phyloP scores from a whole-genome alignment of 257 asterid genomes.

The Cordia subcordata region DNA sequence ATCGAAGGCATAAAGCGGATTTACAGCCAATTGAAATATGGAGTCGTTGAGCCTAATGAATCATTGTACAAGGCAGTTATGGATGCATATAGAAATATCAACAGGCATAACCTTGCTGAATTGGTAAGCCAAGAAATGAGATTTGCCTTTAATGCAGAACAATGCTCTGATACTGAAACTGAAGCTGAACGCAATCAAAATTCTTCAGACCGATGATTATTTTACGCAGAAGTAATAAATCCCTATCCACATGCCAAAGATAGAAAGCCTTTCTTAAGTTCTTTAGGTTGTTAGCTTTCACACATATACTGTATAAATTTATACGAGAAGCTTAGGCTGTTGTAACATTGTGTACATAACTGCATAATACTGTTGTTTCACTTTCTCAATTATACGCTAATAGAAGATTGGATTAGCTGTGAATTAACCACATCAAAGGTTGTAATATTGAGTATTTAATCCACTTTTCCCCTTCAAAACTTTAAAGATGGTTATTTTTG shows the following conservation, averaged over 20 bases:
- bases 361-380: background rate
- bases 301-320: background rate
- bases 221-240: slow-evolving; percentile 2
- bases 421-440: too few relatives aligned
- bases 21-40: slow-evolving; percentile 54
- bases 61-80: slow-evolving; percentile 58
- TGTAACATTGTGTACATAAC: background rate
- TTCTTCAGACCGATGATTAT: background rate
- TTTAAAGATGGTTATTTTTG: too few relatives aligned
- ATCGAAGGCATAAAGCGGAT: slow-evolving; percentile 83
- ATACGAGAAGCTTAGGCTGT: background rate
- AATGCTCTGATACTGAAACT: slow-evolving; percentile 35
- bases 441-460: too few relatives aligned
- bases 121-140: slow-evolving; percentile 71
- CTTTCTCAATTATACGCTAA: too few relatives aligned
- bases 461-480: too few relatives aligned
- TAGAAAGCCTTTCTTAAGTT: background rate
- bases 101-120: slow-evolving; percentile 77
- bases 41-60: slow-evolving; percentile 51
- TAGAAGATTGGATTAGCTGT: too few relatives aligned
- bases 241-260: too few relatives aligned
- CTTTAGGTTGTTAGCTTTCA: background rate
- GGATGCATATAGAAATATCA: slow-evolving; percentile 54
- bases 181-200: slow-evolving; percentile 28
- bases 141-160: slow-evolving; percentile 37